phyloP scores from a whole-genome alignment of 306 rosid genomes.

The Amphicarpaea edgeworthii region DNA sequence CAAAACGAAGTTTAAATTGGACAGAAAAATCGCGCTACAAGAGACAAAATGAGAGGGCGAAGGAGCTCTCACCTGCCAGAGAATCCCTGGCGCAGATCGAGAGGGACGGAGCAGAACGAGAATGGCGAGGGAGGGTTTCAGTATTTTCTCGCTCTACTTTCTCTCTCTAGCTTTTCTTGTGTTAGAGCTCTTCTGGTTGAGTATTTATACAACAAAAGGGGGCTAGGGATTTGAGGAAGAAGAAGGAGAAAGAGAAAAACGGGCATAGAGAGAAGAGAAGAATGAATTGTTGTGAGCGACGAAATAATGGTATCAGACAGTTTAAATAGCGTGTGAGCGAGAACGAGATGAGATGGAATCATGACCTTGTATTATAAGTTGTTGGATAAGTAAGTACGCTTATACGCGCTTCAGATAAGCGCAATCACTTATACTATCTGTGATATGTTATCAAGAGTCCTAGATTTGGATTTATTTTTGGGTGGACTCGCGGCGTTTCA shows the following conservation, averaged over 20 bases:
- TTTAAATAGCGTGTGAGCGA: slow-evolving; percentile 85
- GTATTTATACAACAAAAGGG: slow-evolving; percentile 75
- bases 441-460: slow-evolving; percentile 21
- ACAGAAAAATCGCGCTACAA: slow-evolving; percentile 32
- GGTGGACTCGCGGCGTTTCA: slow-evolving; percentile 56
- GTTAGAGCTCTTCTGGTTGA: slow-evolving; percentile 55
- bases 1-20: slow-evolving; percentile 29
- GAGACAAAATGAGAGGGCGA: slow-evolving; percentile 42
- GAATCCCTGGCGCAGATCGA: slow-evolving; percentile 77
- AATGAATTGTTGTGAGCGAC: slow-evolving; percentile 61
- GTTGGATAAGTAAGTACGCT: fast-evolving
- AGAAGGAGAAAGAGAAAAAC: slow-evolving; percentile 55
- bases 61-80: slow-evolving; percentile 52
- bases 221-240: slow-evolving; percentile 86
- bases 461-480: slow-evolving; percentile 57
- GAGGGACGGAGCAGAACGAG: slow-evolving; percentile 53
- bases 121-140: slow-evolving; percentile 53
- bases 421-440: fast-evolving
- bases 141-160: slow-evolving; percentile 69
- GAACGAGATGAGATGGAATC: slow-evolving; percentile 52
- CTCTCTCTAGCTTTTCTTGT: slow-evolving; percentile 73
- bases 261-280: slow-evolving; percentile 44
- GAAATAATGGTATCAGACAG: slow-evolving; percentile 78
- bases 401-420: background rate
- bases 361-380: slow-evolving; percentile 32